Conservation (phyloP, 768 basidiomycete species). For the Tremella mesenterica region DNA sequence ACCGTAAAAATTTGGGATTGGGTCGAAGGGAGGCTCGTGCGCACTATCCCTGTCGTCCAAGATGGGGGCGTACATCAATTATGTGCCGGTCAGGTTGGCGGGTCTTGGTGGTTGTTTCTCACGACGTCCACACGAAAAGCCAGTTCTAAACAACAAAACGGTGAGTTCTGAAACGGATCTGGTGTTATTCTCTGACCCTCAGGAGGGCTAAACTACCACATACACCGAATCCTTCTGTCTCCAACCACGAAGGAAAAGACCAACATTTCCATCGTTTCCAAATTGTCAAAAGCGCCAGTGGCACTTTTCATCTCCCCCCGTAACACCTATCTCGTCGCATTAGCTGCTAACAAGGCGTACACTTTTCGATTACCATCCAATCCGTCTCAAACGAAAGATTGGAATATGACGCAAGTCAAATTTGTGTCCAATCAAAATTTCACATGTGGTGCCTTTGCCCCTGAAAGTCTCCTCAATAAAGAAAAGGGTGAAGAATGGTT, state of each 20-base stretch:
- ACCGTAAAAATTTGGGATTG: conserved; percentile 86
- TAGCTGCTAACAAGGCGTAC: conserved; percentile 38
- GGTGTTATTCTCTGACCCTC: too few species aligned
- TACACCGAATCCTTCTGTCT: too few species aligned
- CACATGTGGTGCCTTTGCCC: conserved; percentile 80
- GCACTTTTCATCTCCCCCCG: conserved; percentile 39
- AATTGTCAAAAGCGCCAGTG: conserved; percentile 22
- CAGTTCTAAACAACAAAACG: not conserved
- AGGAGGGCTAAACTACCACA: too few species aligned
- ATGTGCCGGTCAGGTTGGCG: conserved; percentile 28
- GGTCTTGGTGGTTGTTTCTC: conserved; percentile 29
- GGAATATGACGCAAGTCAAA: conserved; percentile 48
- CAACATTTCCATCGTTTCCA: conserved; percentile 10
- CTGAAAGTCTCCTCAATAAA: conserved; percentile 43
- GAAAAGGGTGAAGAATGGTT: conserved; percentile 62
- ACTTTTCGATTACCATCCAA: conserved; percentile 27
- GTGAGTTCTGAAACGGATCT: not conserved
- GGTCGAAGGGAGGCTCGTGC: conserved; percentile 68
- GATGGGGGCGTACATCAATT: conserved; percentile 36
- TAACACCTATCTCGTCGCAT: conserved; percentile 37
- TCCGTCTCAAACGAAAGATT: conserved; percentile 1
- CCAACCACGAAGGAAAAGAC: too few species aligned
- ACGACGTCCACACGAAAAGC: conserved; percentile 5
- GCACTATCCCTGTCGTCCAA: conserved; percentile 64
- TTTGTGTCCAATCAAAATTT: conserved; percentile 70